Conservation (phyloP, 495 filamentous ascomycete genomes). For the Astrothelium subdiscretum region DNA sequence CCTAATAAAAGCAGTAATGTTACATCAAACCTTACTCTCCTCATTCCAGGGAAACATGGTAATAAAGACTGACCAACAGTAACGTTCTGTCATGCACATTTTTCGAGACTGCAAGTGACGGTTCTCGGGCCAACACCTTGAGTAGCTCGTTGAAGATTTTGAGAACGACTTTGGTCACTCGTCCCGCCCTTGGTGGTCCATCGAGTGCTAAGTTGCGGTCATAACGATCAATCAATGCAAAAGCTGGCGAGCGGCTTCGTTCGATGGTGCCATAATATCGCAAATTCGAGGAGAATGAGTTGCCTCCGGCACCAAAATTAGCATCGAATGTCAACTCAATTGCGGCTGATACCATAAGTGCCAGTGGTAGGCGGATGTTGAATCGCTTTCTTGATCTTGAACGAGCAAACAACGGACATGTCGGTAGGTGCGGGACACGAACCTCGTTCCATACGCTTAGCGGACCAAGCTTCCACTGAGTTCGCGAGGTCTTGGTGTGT, state of each 20-base stretch:
- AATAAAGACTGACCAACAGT: background rate
- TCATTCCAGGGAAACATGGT: background rate
- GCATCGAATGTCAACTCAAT: background rate
- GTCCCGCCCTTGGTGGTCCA: background rate
- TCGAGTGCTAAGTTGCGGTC: background rate
- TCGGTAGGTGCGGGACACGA: background rate
- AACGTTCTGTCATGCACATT: background rate
- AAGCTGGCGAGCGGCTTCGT: background rate
- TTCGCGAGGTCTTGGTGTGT: background rate
- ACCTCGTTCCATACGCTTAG: background rate
- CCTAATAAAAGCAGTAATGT: background rate
- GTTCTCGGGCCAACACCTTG: background rate
- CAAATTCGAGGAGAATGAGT: background rate
- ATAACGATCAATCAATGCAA: background rate
- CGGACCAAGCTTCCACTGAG: background rate
- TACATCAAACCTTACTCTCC: background rate
- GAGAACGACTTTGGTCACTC: background rate
- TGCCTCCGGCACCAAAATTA: background rate
- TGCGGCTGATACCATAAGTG: background rate
- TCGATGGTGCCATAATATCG: background rate
- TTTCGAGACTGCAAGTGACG: background rate
- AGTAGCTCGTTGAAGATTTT: background rate
- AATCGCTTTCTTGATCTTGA: constrained; percentile 1
- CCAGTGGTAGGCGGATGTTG: background rate
- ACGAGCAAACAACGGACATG: background rate